Percentiles rank a stretch among this genome's conserved stretches.
phyloP scores from a whole-genome alignment of 2,329 filamentous ascomycete genomes.

The Aspergillus proliferans region DNA sequence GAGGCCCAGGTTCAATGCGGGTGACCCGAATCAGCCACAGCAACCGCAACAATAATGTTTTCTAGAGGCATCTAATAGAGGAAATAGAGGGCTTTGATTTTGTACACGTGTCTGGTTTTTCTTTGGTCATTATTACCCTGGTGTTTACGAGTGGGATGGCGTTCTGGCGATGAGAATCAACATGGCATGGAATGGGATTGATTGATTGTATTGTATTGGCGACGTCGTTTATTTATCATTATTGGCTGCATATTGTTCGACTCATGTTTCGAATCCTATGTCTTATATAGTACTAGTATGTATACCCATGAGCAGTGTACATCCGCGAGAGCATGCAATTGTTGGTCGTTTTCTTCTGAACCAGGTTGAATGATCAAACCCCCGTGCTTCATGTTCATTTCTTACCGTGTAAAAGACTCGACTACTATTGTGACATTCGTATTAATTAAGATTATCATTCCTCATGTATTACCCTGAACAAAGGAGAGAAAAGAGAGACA shows the following conservation, averaged over 20 bases:
- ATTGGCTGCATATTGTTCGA: not conserved
- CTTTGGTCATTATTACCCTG: not conserved
- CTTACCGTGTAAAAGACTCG: too few relatives aligned
- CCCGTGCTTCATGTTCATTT: too few relatives aligned
- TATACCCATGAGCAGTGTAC: not conserved
- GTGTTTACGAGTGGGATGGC: not conserved
- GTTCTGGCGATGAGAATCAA: not conserved
- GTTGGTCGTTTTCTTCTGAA: not conserved
- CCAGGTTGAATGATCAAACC: not conserved
- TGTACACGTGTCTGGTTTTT: not conserved
- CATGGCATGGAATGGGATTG: not conserved
- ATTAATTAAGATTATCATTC: too few relatives aligned
- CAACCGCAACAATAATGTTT: not conserved
- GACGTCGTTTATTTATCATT: not conserved
- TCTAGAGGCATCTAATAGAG: not conserved
- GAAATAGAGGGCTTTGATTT: not conserved
- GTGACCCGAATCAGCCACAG: slow-evolving; percentile 4
- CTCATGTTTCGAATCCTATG: not conserved
- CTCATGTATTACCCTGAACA: too few relatives aligned
- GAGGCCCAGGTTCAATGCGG: slow-evolving; percentile 22
- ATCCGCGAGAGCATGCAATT: not conserved
- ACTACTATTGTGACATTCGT: too few relatives aligned
- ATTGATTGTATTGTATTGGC: not conserved
- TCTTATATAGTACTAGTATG: not conserved
- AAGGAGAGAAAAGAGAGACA: too few relatives aligned